Percentiles rank a stretch among this genome's conserved stretches.
Conservation (phyloP, 768 basidiomycete species). For the Calocybe cyanea region DNA sequence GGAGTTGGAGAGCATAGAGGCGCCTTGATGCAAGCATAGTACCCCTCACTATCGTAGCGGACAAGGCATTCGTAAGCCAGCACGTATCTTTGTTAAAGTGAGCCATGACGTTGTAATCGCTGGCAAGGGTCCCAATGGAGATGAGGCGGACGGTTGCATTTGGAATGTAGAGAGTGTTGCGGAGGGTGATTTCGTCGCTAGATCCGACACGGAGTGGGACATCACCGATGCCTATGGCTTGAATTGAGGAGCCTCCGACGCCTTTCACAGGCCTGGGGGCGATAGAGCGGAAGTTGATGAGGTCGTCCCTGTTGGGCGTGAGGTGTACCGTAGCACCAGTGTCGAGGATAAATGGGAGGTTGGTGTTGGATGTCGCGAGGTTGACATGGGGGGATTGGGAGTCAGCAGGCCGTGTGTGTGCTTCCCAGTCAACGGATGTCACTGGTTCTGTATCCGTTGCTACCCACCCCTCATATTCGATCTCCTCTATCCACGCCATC, state of each 20-base stretch:
- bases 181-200: conserved; percentile 22
- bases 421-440: conserved; percentile 11
- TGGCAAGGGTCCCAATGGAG: too few relatives aligned
- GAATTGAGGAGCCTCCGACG: not conserved
- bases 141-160: not conserved
- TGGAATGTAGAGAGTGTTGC: not conserved
- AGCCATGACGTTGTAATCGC: too few relatives aligned
- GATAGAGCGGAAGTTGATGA: not conserved
- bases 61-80: not conserved
- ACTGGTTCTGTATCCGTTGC: conserved; percentile 7
- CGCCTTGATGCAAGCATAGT: not conserved
- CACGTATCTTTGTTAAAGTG: not conserved
- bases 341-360: conserved; percentile 1
- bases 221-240: not conserved
- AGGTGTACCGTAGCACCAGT: conserved; percentile 5
- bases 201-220: not conserved
- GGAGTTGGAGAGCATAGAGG: conserved; percentile 1
- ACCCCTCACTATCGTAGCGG: not conserved
- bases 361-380: not conserved
- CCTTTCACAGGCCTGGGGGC: not conserved
- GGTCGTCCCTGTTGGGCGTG: not conserved
- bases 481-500: not conserved
- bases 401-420: not conserved
- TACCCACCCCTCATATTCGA: not conserved
- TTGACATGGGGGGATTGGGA: conserved; percentile 2